Evolutionary conservation across 2,329 filamentous ascomycete species (phyloP), one percentile per base, ranked within the genome.

Genomic region (Monosporascus sp.): DNA sequence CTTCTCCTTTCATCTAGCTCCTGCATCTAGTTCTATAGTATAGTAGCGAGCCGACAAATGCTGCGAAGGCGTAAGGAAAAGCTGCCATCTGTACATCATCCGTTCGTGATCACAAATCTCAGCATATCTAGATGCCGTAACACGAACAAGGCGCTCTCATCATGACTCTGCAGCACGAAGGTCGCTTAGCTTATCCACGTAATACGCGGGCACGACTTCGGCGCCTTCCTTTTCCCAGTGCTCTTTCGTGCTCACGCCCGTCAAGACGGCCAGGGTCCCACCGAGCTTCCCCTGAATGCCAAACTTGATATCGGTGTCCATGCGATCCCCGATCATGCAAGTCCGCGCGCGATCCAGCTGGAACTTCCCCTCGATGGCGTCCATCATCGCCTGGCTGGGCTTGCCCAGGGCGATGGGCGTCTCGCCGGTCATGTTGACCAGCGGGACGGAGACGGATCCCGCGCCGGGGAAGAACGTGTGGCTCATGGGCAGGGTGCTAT

Each of bases 371-470:
- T 97, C 93, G 53, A 99, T 88, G 3, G 94, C 91, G 70, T 97
- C 93, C 93, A 99, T 96, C 94, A 99, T 99, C 4, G 93, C 93
- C 75, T 96, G 91, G 68, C 90, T 96, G 3, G 94, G 94, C 74
- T 99, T 99, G 1, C 94, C 94, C 41, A 97, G 74, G 3, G 89
- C 85, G 34, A 90, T 72, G 1, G 94, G 93, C 63, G 88, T 78
- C 67, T 82, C 73, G 18, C 77, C 78, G 4, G 81, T 77, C 77
- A 90, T 90, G 68, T 88, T 87, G 51, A 86, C 78, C 54, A 99
- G 73, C 2, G 91, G 90, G 25, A 89, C 84, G 48, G 86, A 85
- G 58, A 90, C 86, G 2, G 89, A 87, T 1, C 94, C 94, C 1
- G 94, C 94, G 6, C 94, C 94, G 1, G 94, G 91, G 72, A 99